Conservation (phyloP, 192 early-diverging fungal species). For the Coemansia sp. region DNA sequence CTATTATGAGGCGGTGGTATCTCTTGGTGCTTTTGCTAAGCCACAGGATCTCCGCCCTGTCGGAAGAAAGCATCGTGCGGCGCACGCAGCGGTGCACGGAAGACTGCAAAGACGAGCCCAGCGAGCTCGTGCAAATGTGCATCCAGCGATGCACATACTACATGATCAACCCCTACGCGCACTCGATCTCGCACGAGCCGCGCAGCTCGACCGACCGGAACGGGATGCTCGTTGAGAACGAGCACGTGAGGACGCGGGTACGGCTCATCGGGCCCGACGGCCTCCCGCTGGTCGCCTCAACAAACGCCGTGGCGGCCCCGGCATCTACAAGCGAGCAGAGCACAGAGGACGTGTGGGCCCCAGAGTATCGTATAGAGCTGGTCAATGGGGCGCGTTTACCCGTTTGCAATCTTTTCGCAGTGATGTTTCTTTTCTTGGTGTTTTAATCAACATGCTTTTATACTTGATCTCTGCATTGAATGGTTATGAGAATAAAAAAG, state of each 20-base stretch:
- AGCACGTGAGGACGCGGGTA: constrained; percentile 28
- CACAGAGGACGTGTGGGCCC: background rate
- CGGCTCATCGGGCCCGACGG: constrained; percentile 50
- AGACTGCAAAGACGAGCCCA: constrained; percentile 34
- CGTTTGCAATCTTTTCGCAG: too few species aligned
- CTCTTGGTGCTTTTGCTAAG: constrained; percentile 11
- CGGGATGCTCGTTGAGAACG: constrained; percentile 23
- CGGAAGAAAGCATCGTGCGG: constrained; percentile 27
- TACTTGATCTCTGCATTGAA: too few species aligned
- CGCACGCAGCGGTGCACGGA: constrained; percentile 43
- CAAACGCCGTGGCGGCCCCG: background rate
- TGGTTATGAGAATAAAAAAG: too few species aligned
- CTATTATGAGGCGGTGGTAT: too few species aligned
- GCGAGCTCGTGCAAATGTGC: constrained; percentile 43
- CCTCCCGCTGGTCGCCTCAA: constrained; percentile 20
- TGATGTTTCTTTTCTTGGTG: too few species aligned
- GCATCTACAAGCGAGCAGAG: background rate
- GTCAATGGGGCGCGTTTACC: too few species aligned
- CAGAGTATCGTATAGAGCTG: constrained; percentile 30
- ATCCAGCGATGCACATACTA: constrained; percentile 46
- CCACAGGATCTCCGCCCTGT: constrained; percentile 1
- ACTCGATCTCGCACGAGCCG: background rate
- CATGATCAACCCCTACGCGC: constrained; percentile 32
- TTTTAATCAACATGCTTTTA: too few species aligned
- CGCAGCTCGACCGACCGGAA: background rate